Evolutionary conservation across 345 rosid species (phyloP).

Genomic region (Conringia planisiliqua): DNA sequence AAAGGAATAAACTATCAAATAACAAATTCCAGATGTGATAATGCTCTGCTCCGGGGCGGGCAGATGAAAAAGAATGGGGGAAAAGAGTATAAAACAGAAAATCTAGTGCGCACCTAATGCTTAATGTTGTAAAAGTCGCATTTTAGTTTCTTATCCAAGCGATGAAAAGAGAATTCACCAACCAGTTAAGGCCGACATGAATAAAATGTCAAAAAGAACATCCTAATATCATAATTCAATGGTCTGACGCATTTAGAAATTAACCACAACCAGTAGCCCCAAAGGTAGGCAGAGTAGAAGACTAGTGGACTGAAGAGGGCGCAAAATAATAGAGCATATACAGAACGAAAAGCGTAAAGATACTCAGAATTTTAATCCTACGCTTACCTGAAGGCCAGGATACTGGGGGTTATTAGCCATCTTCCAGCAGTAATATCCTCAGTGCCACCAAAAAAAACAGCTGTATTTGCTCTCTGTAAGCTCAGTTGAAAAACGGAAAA

Average conservation of each 20-base stretch:
- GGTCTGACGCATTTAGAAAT: background rate
- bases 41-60: background rate
- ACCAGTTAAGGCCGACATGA: background rate
- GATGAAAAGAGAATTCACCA: background rate
- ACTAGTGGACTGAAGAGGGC: background rate
- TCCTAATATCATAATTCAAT: background rate
- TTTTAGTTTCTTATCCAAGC: background rate
- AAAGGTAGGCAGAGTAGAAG: constrained; percentile 4
- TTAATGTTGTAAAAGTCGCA: background rate
- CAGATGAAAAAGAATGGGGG: background rate
- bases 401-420: constrained; percentile 80
- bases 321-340: background rate
- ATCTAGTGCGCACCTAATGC: background rate
- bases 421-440: constrained; percentile 31
- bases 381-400: constrained; percentile 63
- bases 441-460: constrained; percentile 9
- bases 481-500: constrained; percentile 2
- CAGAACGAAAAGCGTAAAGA: background rate
- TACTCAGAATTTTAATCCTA: background rate
- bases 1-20: background rate
- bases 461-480: background rate
- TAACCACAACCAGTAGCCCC: constrained; percentile 2
- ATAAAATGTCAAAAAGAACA: background rate
- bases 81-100: background rate
- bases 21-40: background rate